A percentile compares a stretch with the other conserved stretches of the same genome.
These are phyloP conservation scores for Xylariaceae sp. DNA, from an alignment of 2,329 filamentous ascomycete species.

Conservation along the genomic window DNA sequence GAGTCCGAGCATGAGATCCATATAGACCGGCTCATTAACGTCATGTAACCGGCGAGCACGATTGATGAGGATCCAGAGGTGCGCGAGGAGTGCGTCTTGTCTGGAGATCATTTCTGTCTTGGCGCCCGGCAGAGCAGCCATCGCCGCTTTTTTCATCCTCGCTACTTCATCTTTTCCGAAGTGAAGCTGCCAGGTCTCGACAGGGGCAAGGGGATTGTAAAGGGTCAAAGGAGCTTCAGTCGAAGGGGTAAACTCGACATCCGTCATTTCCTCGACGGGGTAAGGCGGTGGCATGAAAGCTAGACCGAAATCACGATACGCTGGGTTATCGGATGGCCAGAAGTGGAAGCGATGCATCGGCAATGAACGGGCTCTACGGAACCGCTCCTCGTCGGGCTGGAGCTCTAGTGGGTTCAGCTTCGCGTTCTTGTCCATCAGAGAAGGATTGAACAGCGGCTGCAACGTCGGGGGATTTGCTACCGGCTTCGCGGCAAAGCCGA, in stretches of 20 bases:
- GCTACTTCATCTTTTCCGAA: conserved; percentile 35
- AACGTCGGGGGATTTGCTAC: background rate
- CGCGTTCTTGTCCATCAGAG: conserved; percentile 35
- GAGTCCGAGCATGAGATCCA: conserved; percentile 39
- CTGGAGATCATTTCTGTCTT: conserved; percentile 29
- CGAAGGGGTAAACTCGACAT: conserved; percentile 28
- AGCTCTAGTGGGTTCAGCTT: conserved; percentile 21
- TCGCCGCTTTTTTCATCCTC: conserved; percentile 30
- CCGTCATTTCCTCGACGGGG: conserved; percentile 19
- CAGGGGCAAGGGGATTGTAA: conserved; percentile 36
- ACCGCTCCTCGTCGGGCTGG: conserved; percentile 26
- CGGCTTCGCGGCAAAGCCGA: background rate
- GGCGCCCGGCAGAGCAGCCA: conserved; percentile 14
- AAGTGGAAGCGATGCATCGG: conserved; percentile 45
- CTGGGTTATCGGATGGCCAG: conserved; percentile 35
- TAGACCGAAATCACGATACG: conserved; percentile 29
- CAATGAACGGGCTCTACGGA: conserved; percentile 33
- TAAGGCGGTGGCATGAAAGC: conserved; percentile 28
- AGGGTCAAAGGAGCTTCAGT: conserved; percentile 37
- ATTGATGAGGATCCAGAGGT: conserved; percentile 42
- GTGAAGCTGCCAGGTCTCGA: conserved; percentile 35
- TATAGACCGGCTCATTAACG: conserved; percentile 31
- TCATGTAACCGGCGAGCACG: conserved; percentile 33
- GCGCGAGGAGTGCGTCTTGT: conserved; percentile 42
- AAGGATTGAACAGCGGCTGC: conserved; percentile 36